Evolutionary conservation across 306 rosid species (phyloP).

Genomic region (Cucumis hystrix): DNA sequence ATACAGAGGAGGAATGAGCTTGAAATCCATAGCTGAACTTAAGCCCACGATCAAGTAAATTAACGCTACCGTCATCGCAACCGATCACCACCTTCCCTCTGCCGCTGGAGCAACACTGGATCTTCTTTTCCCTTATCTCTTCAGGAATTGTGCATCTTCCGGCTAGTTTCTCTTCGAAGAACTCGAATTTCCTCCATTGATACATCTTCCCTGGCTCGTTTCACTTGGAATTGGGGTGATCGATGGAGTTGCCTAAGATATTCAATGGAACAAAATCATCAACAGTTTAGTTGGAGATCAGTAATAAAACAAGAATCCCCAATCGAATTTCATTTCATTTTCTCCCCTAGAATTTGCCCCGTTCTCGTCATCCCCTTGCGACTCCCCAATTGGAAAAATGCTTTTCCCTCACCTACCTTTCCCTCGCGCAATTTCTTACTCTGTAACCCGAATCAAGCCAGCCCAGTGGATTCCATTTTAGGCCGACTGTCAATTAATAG

Average conservation of each 20-base stretch:
- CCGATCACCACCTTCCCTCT: constrained; percentile 90
- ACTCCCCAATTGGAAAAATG: neutral
- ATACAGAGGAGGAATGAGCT: constrained; percentile 72
- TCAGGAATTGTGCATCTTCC: constrained; percentile 63
- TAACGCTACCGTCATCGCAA: constrained; percentile 58
- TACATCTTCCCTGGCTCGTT: constrained; percentile 30
- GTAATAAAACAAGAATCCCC: neutral
- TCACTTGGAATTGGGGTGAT: neutral
- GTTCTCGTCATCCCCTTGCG: neutral
- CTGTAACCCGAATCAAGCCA: neutral
- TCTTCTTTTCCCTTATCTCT: constrained; percentile 39
- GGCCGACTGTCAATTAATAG: neutral
- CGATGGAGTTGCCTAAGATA: neutral
- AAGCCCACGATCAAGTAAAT: constrained; percentile 82
- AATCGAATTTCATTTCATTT: neutral
- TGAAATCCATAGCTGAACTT: constrained; percentile 70
- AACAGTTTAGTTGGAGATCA: neutral
- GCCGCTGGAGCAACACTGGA: constrained; percentile 85
- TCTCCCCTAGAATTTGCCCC: neutral
- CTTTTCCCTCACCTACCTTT: neutral
- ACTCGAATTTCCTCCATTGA: constrained; percentile 97
- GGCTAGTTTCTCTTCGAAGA: constrained; percentile 75
- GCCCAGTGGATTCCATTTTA: neutral
- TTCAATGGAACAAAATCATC: too few relatives aligned
- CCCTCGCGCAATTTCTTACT: neutral